A percentile compares a stretch with the other conserved stretches of the same genome.
Evolutionary conservation across 495 filamentous ascomycete genomes (phyloP).

Genomic region (Pyrenopolyporus hunteri): DNA sequence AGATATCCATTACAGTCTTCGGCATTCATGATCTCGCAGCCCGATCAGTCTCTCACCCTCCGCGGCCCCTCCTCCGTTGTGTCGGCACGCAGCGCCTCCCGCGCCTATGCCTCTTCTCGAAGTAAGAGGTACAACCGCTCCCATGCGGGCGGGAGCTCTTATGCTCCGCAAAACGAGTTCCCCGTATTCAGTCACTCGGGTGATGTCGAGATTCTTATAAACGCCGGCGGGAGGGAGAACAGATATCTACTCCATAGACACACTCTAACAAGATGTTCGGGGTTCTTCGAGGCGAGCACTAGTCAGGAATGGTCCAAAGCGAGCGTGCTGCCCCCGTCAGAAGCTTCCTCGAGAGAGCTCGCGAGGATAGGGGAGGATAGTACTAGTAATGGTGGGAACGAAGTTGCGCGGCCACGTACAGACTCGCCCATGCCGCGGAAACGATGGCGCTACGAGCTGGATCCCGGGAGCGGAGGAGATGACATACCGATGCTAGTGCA

Average conservation of each 20-base stretch:
- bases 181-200: conserved; percentile 88
- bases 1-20: background rate
- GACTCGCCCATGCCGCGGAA: conserved; percentile 54
- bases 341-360: conserved; percentile 44
- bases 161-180: conserved; percentile 84
- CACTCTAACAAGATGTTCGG: conserved; percentile 85
- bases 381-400: conserved; percentile 41
- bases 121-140: conserved; percentile 77
- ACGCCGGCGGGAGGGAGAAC: conserved; percentile 71
- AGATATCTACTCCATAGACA: conserved; percentile 85
- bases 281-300: conserved; percentile 90
- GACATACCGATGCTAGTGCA: conserved; percentile 90
- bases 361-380: conserved; percentile 65
- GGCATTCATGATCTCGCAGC: conserved; percentile 73
- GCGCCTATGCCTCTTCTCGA: conserved; percentile 50
- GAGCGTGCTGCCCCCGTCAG: conserved; percentile 40
- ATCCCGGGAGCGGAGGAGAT: conserved; percentile 72
- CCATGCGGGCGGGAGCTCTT: conserved; percentile 75
- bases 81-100: conserved; percentile 52
- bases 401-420: conserved; percentile 29
- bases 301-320: conserved; percentile 82
- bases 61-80: conserved; percentile 66
- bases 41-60: conserved; percentile 64
- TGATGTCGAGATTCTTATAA: conserved; percentile 86
- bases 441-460: conserved; percentile 86